These are phyloP conservation scores for Myriosclerotinia scirpicola DNA, from an alignment of 2,329 filamentous ascomycete genomes.

Conservation along the genomic window DNA sequence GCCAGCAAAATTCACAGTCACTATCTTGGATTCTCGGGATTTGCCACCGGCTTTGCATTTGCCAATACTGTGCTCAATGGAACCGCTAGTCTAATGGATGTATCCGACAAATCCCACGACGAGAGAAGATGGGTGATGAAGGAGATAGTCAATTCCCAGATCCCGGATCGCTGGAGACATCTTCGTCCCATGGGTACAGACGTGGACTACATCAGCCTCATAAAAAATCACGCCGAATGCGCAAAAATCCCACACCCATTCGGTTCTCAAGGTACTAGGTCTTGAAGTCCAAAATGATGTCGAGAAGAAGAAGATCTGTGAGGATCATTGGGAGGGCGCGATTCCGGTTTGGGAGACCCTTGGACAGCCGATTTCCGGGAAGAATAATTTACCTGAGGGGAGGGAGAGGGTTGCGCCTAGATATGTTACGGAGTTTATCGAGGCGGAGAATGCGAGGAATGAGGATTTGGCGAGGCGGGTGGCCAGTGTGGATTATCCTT, in stretches of 20 bases:
- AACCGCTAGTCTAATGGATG: background rate
- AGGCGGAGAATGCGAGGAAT: background rate
- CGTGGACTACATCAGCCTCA: background rate
- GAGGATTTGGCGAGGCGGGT: background rate
- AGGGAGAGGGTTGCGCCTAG: background rate
- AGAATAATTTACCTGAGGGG: background rate
- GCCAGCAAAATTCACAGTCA: constrained; percentile 4
- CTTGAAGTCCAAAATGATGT: background rate
- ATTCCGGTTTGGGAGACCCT: constrained; percentile 8
- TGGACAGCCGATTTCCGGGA: background rate
- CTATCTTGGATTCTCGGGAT: background rate
- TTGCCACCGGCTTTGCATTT: background rate
- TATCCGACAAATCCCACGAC: background rate
- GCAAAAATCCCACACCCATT: background rate
- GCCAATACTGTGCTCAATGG: background rate
- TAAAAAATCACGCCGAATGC: background rate
- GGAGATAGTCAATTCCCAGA: background rate
- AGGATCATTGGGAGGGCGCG: background rate
- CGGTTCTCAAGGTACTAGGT: background rate
- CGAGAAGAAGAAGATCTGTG: background rate
- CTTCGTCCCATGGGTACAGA: background rate
- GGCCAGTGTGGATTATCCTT: background rate
- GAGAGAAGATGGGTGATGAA: background rate
- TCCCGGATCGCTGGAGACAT: background rate
- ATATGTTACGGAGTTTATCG: background rate